Evolutionary conservation across 2,329 filamentous ascomycete genomes (phyloP), one percentile per base, ranked within the genome.

Genomic region (Aureobasidium sp.): DNA sequence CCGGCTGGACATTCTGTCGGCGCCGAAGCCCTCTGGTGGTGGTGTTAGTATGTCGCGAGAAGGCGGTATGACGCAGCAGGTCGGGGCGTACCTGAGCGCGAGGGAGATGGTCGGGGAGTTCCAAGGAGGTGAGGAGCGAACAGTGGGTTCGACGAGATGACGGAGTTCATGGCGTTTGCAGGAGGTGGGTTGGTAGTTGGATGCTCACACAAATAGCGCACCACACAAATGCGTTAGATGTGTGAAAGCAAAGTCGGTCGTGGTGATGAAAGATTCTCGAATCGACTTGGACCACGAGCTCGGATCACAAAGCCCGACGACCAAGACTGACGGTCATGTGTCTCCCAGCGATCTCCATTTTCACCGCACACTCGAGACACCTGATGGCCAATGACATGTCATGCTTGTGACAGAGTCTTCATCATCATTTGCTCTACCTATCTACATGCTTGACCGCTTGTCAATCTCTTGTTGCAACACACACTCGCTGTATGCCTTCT

Each of bases 81-180:
- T 50, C 24, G 58, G 37, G 35, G 69, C 81, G 69, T 78, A 86
- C 83, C 82, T 74, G 81, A 78, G 72, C 81, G 79, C 67, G 81
- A 78, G 62, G 84, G 82, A 67, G 84, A 85, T 68, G 82, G 79
- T 72, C 82, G 82, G 72, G 77, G 77, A 72, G 82, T 79, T 69
- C 81, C 78, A 73, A 85, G 81, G 67, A 85, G 83, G 73, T 85
- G 84, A 72, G 84, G 83, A 76, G 83, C 74, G 68, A 74, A 81
- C 73, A 84, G 76, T 72, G 81, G 80, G 72, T 82, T 80, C 71
- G 78, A 80, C 67, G 77, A 76, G 74, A 81, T 76, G 73, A 86
- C 75, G 73, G 79, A 84, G 77, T 84, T 86, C 83, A 86, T 86
- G 76, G 66, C 67, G 67, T 61, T 49, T n/a, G 39, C 15, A 27